Evolutionary conservation across 73 alveolate species (phyloP).

Genomic region (Paraurostyla sp.): DNA sequence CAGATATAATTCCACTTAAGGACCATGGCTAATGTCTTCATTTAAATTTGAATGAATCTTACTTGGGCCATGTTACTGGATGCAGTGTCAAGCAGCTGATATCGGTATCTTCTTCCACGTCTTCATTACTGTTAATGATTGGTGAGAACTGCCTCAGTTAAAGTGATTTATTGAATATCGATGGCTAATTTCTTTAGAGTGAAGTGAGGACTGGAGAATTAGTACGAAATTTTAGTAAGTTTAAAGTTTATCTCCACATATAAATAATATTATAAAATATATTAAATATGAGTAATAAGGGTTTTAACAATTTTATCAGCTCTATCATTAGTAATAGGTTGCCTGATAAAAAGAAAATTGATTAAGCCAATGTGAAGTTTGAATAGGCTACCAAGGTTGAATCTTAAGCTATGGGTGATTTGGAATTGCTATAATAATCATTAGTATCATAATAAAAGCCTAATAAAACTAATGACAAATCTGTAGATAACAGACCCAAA

Average conservation of each 20-base stretch:
- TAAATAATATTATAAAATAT: not conserved
- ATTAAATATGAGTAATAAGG: not conserved
- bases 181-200: no score
- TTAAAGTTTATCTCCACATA: not conserved
- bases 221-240: not conserved
- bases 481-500: not conserved
- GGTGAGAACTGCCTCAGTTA: no score
- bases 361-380: not conserved
- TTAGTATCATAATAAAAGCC: not conserved
- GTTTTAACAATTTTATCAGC: slow-evolving; percentile 15
- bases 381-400: not conserved
- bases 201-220: no score
- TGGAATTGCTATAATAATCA: not conserved
- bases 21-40: slow-evolving; percentile 83
- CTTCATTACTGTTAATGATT: not conserved
- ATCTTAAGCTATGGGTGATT: not conserved
- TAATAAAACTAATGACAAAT: not conserved
- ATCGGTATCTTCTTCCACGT: not conserved
- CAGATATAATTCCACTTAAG: slow-evolving; percentile 80
- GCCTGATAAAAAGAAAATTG: not conserved
- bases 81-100: slow-evolving; percentile 59
- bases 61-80: slow-evolving; percentile 69
- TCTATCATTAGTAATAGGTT: not conserved
- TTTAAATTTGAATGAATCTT: no score
- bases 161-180: no score